A percentile compares a stretch with the other conserved stretches of the same genome.
phyloP scores from a whole-genome alignment of 371 early-diverging fungal genomes.

The Lichtheimia ramosa region DNA sequence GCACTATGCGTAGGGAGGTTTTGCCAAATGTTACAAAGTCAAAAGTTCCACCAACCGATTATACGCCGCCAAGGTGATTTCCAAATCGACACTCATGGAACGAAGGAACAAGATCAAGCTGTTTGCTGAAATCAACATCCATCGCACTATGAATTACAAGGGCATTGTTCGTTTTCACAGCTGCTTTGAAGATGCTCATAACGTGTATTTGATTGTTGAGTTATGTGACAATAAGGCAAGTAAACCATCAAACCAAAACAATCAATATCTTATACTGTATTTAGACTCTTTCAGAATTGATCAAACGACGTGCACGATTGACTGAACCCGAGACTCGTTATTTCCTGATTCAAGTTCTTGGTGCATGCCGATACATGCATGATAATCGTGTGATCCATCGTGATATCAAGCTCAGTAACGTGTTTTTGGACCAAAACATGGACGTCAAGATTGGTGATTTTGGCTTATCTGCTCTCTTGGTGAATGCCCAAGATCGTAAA shows the following conservation, averaged over 20 bases:
- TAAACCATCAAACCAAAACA: not conserved
- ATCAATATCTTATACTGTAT: not conserved
- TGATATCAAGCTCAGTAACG: conserved; percentile 97
- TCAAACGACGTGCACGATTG: conserved; percentile 76
- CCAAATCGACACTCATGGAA: conserved; percentile 59
- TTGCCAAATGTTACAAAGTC: conserved; percentile 85
- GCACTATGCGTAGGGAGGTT: conserved; percentile 72
- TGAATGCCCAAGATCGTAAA: conserved; percentile 81
- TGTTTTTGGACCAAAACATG: conserved; percentile 85
- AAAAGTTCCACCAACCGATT: conserved; percentile 34
- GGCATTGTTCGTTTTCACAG: conserved; percentile 85
- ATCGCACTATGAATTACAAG: conserved; percentile 73
- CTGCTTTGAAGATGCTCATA: conserved; percentile 86
- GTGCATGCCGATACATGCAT: conserved; percentile 89
- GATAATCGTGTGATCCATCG: conserved; percentile 87
- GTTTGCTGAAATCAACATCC: conserved; percentile 89
- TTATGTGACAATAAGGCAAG: conserved; percentile 87
- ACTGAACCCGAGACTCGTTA: conserved; percentile 91
- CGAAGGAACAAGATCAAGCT: conserved; percentile 70
- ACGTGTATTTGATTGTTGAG: conserved; percentile 95
- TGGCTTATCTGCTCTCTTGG: conserved; percentile 88
- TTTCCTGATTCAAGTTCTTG: conserved; percentile 84
- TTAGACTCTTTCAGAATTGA: conserved; percentile 82
- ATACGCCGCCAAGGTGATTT: conserved; percentile 83
- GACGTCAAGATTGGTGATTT: conserved; percentile 97